Percentiles rank a stretch among this genome's conserved stretches.
Evolutionary conservation across 2,329 filamentous ascomycete genomes (phyloP).

Genomic region (Epichloe amarillans): DNA sequence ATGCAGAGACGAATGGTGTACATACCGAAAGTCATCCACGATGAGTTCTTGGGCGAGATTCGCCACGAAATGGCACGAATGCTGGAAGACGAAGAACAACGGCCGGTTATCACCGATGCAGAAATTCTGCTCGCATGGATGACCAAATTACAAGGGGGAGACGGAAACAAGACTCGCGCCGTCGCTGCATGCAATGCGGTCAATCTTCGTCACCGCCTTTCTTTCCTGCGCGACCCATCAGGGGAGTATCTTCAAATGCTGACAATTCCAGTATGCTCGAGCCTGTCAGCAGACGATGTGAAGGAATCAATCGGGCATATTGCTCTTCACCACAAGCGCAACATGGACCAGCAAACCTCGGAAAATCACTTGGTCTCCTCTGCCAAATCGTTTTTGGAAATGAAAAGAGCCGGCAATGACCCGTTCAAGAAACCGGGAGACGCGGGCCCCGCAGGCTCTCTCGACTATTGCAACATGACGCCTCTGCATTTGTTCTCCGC

Average conservation of each 20-base stretch:
- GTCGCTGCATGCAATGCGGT: background rate
- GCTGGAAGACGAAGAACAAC: background rate
- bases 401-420: background rate
- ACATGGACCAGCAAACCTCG: slow-evolving; percentile 1
- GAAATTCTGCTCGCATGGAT: slow-evolving; percentile 6
- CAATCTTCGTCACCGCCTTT: slow-evolving; percentile 4
- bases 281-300: background rate
- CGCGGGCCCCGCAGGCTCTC: background rate
- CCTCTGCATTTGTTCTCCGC: slow-evolving; percentile 3
- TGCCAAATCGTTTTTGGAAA: background rate
- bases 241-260: slow-evolving; percentile 6
- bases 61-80: slow-evolving; percentile 1
- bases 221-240: slow-evolving; percentile 2
- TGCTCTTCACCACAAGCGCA: slow-evolving; percentile 4
- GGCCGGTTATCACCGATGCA: slow-evolving; percentile 3
- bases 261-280: slow-evolving; percentile 2
- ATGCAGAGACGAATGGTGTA: slow-evolving; percentile 5
- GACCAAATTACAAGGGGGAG: slow-evolving; percentile 4
- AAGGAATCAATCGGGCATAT: background rate
- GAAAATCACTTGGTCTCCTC: slow-evolving; percentile 1
- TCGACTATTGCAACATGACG: slow-evolving; percentile 4
- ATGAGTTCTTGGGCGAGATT: slow-evolving; percentile 3
- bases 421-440: background rate
- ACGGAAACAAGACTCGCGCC: background rate
- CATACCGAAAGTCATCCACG: slow-evolving; percentile 4